Percentiles rank a stretch among this genome's conserved stretches.
These are phyloP conservation scores for Claviceps humidiphila DNA, from an alignment of 2,329 filamentous ascomycete species.

Conservation along the genomic window DNA sequence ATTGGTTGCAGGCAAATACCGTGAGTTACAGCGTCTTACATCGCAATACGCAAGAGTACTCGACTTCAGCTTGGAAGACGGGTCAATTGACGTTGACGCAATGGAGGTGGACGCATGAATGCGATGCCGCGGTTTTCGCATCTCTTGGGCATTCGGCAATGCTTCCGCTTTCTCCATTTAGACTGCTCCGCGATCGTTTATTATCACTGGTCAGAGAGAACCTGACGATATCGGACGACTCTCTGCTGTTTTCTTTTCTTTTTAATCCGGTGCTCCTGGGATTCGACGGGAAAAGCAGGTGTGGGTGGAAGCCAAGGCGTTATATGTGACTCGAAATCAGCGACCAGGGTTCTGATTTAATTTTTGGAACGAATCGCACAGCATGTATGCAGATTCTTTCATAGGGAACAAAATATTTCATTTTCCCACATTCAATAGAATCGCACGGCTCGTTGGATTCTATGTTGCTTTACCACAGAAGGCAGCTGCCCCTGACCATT, in stretches of 20 bases:
- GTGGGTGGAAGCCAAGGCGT: neutral
- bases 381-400: neutral
- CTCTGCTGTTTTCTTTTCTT: neutral
- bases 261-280: neutral
- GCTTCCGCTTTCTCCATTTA: neutral
- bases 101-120: conserved; percentile 28
- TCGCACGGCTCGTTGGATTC: neutral
- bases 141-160: neutral
- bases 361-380: neutral
- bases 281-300: neutral
- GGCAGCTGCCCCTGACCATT: neutral
- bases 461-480: neutral
- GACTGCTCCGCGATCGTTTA: neutral
- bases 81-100: conserved; percentile 28
- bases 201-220: neutral
- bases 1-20: conserved; percentile 67
- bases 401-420: neutral
- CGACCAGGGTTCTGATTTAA: neutral
- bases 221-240: neutral
- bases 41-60: conserved; percentile 85
- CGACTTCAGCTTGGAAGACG: conserved; percentile 42
- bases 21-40: conserved; percentile 86
- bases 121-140: neutral
- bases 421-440: neutral
- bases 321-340: neutral